These are phyloP conservation scores for Jamesozyma spencerorum DNA, from an alignment of 805 yeast species.

Conservation along the genomic window DNA sequence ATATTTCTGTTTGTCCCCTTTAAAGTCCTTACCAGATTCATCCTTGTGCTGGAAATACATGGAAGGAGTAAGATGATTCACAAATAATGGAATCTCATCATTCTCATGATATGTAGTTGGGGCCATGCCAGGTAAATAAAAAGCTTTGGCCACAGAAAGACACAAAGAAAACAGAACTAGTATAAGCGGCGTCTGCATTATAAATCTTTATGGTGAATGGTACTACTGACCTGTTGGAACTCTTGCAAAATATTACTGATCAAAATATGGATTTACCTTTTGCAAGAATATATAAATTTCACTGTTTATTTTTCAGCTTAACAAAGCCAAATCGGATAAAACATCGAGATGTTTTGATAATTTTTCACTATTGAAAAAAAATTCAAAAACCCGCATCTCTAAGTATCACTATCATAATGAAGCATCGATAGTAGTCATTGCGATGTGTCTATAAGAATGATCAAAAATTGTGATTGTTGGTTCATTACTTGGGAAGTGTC, in stretches of 20 bases:
- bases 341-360: no score
- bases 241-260: no score
- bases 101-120: conserved; percentile 78
- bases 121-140: conserved; percentile 93
- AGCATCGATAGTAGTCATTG: no score
- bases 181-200: background rate
- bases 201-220: background rate
- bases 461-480: no score
- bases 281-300: no score
- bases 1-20: conserved; percentile 39
- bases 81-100: conserved; percentile 67
- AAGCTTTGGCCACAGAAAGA: conserved; percentile 35
- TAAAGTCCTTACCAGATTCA: conserved; percentile 31
- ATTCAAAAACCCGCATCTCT: background rate
- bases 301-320: no score
- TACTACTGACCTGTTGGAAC: background rate
- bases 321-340: no score
- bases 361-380: no score
- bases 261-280: no score
- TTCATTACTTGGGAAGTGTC: no score
- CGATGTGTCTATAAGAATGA: background rate
- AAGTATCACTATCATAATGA: no score
- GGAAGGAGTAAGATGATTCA: conserved; percentile 85
- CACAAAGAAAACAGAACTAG: conserved; percentile 5
- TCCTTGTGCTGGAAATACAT: conserved; percentile 36